Evolutionary conservation across 306 rosid genomes (phyloP).

Genomic region (Cicer yamashitae): DNA sequence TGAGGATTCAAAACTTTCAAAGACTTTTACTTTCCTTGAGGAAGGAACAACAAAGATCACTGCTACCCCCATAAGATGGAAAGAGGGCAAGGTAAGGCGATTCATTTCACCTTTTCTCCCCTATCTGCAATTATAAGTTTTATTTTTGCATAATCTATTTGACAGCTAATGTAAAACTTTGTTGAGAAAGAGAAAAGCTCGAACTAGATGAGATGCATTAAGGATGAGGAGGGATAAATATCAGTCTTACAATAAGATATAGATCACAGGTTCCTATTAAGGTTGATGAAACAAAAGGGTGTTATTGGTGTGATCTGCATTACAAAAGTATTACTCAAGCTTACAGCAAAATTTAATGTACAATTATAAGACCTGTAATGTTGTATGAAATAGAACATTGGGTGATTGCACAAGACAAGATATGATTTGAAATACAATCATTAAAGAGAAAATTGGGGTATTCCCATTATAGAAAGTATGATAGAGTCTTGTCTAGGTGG

Average conservation of each 20-base stretch:
- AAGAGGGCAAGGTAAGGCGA: slow-evolving; percentile 81
- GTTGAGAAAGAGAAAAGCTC: neutral
- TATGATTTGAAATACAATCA: slow-evolving; percentile 5
- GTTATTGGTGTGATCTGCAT: neutral
- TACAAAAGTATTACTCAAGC: neutral
- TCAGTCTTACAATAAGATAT: neutral
- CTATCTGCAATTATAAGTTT: neutral
- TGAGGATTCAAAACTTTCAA: slow-evolving; percentile 77
- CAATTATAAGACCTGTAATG: neutral
- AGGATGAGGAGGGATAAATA: neutral
- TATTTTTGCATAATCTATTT: neutral
- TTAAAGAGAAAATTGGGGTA: neutral
- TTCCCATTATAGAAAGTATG: neutral
- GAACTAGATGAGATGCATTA: neutral
- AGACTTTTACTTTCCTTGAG: slow-evolving; percentile 84
- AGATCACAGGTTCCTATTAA: neutral
- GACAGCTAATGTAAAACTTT: neutral
- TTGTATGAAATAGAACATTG: neutral
- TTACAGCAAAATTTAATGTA: neutral
- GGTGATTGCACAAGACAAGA: slow-evolving; percentile 3
- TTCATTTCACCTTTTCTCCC: neutral
- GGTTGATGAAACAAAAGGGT: neutral
- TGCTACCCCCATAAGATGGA: slow-evolving; percentile 91
- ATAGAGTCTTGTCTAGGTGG: neutral
- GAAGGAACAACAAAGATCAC: slow-evolving; percentile 82